Evolutionary conservation across 2,329 filamentous ascomycete species (phyloP), one percentile per base, ranked within the genome.

Genomic region (Dactylellina cionopaga): DNA sequence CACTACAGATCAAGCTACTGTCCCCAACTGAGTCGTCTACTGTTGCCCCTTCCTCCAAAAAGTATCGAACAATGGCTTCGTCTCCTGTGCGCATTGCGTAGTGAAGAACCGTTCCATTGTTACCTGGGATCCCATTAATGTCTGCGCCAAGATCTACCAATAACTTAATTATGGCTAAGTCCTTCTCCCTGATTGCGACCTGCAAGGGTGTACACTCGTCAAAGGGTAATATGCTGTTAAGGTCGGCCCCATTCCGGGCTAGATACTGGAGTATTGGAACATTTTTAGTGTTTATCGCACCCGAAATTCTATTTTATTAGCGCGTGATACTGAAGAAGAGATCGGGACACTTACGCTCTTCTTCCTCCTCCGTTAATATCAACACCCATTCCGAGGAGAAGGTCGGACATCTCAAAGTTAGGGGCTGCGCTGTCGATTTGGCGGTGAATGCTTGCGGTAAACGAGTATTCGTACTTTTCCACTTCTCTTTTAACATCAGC

Each of bases 141-240:
- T 70, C 51, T 13, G 49, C 65, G 3, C 56, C 65, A 7, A 37
- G 17, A 1, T 63, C 39, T 2, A 70, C 7, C 22, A 70, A 25
- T 3, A 22, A 11, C 15, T 62, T 29, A 2, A 63, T 33, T 5
- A 70, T 31, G 1, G n/a, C 41, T 17, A 70, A n/a, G 5, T 69
- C 25, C 13, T 55, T 47, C 1, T 46, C 22, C 19, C 22, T 41
- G 1, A 43, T 56, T 9, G 65, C 65, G 4, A 19, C 2, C 10
- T 70, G 56, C 22, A 63, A 15, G 7, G 56, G 65, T 4, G 64
- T 70, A 24, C 54, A 55, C n/a, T 9, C 29, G 22, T 63, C 56
- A 11, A 41, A 51, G 5, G 39, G 22, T 3, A 56, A 22, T 4
- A 56, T 19, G 15, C 29, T 27, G 5, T 63, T 49, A 9, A 63